Percentiles rank a stretch among this genome's conserved stretches.
Evolutionary conservation across 1,284 basidiomycete genomes (phyloP).

Genomic region (Boletus nobilissimus): DNA sequence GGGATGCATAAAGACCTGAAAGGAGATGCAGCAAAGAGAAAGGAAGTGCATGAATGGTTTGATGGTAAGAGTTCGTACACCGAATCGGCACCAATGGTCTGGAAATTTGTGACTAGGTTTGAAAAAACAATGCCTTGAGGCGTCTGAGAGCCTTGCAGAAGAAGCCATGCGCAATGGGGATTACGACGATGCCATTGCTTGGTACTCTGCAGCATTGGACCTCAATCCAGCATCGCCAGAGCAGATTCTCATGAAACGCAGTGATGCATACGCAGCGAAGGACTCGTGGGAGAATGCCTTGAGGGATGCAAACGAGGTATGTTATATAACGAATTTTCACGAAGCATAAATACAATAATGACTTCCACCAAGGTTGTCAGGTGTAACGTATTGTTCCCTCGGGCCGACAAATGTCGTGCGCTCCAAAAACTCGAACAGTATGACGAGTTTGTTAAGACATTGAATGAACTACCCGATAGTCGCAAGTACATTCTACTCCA

Average conservation of each 20-base stretch:
- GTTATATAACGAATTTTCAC: not conserved
- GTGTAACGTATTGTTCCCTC: not conserved
- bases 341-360: no score
- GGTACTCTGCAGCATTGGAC: not conserved
- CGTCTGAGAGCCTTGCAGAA: not conserved
- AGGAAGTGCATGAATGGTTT: not conserved
- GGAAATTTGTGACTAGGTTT: not conserved
- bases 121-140: slow-evolving; percentile 1
- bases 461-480: not conserved
- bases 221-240: slow-evolving; percentile 1
- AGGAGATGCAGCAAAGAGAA: not conserved
- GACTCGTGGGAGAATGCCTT: not conserved
- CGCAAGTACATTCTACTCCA: not conserved
- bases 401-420: slow-evolving; percentile 6
- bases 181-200: slow-evolving; percentile 5
- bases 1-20: not conserved
- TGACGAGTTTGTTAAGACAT: not conserved
- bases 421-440: slow-evolving; percentile 3
- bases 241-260: slow-evolving; percentile 16
- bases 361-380: slow-evolving; percentile 5
- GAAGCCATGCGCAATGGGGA: slow-evolving; percentile 7
- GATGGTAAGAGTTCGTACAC: not conserved
- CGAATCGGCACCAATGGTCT: not conserved
- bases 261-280: slow-evolving; percentile 12
- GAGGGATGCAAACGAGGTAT: not conserved